A percentile compares a stretch with the other conserved stretches of the same genome.
These are phyloP conservation scores for Amanita exitialis DNA, from an alignment of 768 basidiomycete genomes.

Conservation along the genomic window DNA sequence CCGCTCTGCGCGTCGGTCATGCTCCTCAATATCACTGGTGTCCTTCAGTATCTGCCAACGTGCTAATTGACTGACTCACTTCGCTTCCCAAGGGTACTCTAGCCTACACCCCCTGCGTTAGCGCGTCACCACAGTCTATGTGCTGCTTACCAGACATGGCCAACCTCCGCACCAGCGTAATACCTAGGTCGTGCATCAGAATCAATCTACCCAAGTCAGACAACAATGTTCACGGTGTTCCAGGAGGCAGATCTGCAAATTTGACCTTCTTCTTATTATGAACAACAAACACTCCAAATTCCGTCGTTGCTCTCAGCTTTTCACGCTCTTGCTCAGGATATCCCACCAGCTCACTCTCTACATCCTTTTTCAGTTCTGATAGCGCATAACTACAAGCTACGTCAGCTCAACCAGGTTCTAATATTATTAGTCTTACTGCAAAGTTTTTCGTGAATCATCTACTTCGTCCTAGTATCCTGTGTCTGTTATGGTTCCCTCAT, in stretches of 20 bases:
- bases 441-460: constrained; percentile 82
- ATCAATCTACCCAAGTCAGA: background rate
- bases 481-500: background rate
- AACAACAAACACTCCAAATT: constrained; percentile 90
- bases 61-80: constrained; percentile 27
- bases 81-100: constrained; percentile 78
- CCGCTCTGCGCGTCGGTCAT: constrained; percentile 51
- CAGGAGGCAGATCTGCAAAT: constrained; percentile 59
- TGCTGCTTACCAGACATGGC: constrained; percentile 55
- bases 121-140: background rate
- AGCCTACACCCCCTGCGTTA: constrained; percentile 36
- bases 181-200: constrained; percentile 34
- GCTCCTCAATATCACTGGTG: constrained; percentile 64
- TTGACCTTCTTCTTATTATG: constrained; percentile 92
- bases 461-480: constrained; percentile 58
- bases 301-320: constrained; percentile 51
- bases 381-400: constrained; percentile 64
- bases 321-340: constrained; percentile 69
- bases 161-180: constrained; percentile 71
- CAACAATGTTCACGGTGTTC: constrained; percentile 36
- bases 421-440: constrained; percentile 45
- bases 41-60: background rate
- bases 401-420: background rate
- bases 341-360: constrained; percentile 55
- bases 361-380: constrained; percentile 82